Percentiles rank a stretch among this genome's conserved stretches.
Conservation (phyloP, 2,329 filamentous ascomycete species). For the Cercospora zeina region DNA sequence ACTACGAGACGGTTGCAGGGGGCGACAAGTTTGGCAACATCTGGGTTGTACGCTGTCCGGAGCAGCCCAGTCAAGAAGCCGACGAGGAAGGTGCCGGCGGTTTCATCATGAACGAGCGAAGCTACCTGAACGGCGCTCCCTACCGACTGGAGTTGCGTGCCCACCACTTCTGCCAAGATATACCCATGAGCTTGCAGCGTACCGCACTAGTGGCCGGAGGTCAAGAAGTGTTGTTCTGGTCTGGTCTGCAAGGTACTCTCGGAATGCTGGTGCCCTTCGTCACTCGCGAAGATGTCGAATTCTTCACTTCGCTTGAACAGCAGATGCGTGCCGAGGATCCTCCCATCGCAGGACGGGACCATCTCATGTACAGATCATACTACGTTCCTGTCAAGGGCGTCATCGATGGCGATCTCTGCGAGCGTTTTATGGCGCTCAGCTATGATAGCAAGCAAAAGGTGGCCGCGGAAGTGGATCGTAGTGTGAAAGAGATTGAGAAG, state of each 20-base stretch:
- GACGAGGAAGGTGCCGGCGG: slow-evolving; percentile 90
- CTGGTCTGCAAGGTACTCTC: slow-evolving; percentile 89
- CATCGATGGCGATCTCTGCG: slow-evolving; percentile 95
- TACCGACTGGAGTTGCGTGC: slow-evolving; percentile 81
- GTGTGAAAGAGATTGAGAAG: slow-evolving; percentile 88
- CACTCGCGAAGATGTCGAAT: slow-evolving; percentile 89
- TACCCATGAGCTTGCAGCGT: slow-evolving; percentile 87
- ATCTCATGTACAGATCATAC: slow-evolving; percentile 92
- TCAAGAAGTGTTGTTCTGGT: slow-evolving; percentile 88
- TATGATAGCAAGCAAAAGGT: slow-evolving; percentile 94
- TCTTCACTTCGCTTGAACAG: slow-evolving; percentile 92
- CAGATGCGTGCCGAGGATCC: slow-evolving; percentile 84
- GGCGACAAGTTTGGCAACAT: slow-evolving; percentile 98
- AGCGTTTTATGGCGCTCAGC: slow-evolving; percentile 79
- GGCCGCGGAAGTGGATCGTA: slow-evolving; percentile 86
- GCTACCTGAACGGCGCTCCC: slow-evolving; percentile 85
- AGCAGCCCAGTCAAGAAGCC: slow-evolving; percentile 81
- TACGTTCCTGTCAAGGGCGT: slow-evolving; percentile 95
- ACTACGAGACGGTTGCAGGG: slow-evolving; percentile 93
- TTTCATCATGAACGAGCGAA: slow-evolving; percentile 85
- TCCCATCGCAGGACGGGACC: slow-evolving; percentile 86
- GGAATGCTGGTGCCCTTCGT: slow-evolving; percentile 91
- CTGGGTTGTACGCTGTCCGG: slow-evolving; percentile 84
- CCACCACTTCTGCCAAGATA: slow-evolving; percentile 88
- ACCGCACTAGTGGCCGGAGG: slow-evolving; percentile 87